Conservation (phyloP, 2,329 filamentous ascomycete genomes). For the Tolypocladium cylindrosporum region DNA sequence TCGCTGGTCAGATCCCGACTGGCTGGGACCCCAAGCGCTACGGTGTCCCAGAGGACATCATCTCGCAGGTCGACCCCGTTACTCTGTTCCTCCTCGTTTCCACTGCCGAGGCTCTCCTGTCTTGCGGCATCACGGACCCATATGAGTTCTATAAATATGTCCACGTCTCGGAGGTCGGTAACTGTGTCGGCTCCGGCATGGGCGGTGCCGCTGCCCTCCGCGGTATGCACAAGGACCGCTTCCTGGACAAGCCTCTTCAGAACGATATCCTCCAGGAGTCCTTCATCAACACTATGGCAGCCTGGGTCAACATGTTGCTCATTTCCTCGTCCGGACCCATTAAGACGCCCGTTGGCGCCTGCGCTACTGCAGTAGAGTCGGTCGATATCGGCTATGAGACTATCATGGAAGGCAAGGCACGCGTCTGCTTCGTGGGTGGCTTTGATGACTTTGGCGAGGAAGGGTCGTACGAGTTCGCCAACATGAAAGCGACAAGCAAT, state of each 20-base stretch:
- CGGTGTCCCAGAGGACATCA: constrained; percentile 94
- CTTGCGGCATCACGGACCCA: constrained; percentile 92
- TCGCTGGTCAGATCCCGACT: constrained; percentile 92
- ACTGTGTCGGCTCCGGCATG: constrained; percentile 97
- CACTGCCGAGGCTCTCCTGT: constrained; percentile 81
- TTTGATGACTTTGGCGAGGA: constrained; percentile 99
- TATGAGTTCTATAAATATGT: constrained; percentile 99
- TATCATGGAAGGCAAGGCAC: constrained; percentile 95
- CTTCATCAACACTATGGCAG: constrained; percentile 99
- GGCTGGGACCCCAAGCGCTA: constrained; percentile 97
- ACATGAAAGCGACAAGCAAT: constrained; percentile 99
- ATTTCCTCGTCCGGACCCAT: constrained; percentile 95
- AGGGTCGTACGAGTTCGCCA: constrained; percentile 98
- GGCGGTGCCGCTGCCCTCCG: constrained; percentile 86
- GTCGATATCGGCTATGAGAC: constrained; percentile 97
- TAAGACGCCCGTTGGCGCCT: constrained; percentile 96
- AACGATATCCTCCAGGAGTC: constrained; percentile 99
- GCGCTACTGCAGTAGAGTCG: constrained; percentile 93
- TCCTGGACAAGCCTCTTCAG: constrained; percentile 91
- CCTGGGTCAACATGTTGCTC: constrained; percentile 99
- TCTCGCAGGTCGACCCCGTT: constrained; percentile 93
- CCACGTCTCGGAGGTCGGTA: constrained; percentile 93
- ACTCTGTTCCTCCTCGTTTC: constrained; percentile 92
- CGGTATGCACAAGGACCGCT: constrained; percentile 98
- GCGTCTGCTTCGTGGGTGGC: constrained; percentile 93